phyloP scores from a whole-genome alignment of 78 protist species.

The Dictyostelium intermedium region DNA sequence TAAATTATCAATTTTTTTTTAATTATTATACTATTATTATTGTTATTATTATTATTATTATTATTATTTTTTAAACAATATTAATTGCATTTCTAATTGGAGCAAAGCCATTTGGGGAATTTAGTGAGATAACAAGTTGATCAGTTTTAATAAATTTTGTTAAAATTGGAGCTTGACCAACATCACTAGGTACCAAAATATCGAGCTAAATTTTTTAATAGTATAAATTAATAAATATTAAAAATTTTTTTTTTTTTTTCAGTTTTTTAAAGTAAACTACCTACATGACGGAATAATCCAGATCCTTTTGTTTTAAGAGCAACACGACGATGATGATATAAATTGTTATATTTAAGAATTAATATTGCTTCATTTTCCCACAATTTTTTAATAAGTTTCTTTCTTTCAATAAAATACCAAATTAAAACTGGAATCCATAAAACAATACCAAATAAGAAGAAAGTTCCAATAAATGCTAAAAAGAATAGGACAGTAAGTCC shows the following conservation, averaged over 20 bases:
- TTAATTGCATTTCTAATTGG: not conserved
- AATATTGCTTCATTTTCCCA: not conserved
- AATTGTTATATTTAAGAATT: not conserved
- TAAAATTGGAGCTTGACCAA: not conserved
- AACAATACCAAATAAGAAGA: not conserved
- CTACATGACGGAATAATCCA: not conserved
- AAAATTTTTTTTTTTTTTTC: too few relatives aligned
- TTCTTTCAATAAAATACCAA: not conserved
- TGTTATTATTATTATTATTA: too few relatives aligned
- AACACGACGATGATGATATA: not conserved
- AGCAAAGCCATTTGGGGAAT: not conserved
- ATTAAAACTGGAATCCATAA: not conserved
- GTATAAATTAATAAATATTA: too few relatives aligned
- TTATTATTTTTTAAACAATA: not conserved
- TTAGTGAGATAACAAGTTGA: not conserved
- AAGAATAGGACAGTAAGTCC: not conserved
- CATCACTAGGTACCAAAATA: not conserved
- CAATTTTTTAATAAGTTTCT: not conserved
- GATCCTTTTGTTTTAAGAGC: not conserved
- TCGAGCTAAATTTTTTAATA: not conserved
- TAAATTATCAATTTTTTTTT: too few relatives aligned
- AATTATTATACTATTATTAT: too few relatives aligned
- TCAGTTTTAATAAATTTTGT: not conserved
- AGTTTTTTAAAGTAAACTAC: too few relatives aligned
- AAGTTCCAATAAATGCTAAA: not conserved